phyloP scores from a whole-genome alignment of 2,329 filamentous ascomycete genomes.

The Mycosphaerella arachidis region DNA sequence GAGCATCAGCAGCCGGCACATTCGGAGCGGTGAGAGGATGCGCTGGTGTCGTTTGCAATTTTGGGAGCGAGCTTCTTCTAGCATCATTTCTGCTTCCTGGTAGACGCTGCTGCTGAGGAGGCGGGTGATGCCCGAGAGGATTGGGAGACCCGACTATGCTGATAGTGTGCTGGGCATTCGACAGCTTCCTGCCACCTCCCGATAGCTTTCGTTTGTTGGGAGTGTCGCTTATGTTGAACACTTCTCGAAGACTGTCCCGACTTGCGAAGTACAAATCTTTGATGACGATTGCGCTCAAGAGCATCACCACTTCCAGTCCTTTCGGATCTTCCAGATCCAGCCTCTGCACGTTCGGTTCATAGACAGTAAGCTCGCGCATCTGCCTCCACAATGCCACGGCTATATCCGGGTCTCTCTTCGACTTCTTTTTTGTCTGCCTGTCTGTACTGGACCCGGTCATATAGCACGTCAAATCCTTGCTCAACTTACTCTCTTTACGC shows the following conservation, averaged over 20 bases:
- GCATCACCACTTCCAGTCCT: conserved; percentile 77
- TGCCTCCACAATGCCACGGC: conserved; percentile 82
- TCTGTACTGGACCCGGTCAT: conserved; percentile 72
- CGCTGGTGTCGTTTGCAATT: conserved; percentile 26
- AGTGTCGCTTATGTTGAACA: conserved; percentile 67
- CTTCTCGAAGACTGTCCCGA: conserved; percentile 58
- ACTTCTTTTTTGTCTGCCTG: conserved; percentile 63
- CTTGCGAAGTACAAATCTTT: conserved; percentile 55
- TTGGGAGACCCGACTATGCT: conserved; percentile 18
- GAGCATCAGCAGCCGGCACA: conserved; percentile 44
- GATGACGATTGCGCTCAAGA: conserved; percentile 57
- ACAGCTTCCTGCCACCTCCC: conserved; percentile 23
- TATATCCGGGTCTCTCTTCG: conserved; percentile 83
- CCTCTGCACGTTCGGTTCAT: conserved; percentile 85
- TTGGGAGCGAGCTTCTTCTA: conserved; percentile 26
- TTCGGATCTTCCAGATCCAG: conserved; percentile 93
- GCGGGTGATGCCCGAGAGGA: conserved; percentile 18
- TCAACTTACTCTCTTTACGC: conserved; percentile 81
- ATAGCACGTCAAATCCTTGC: conserved; percentile 84
- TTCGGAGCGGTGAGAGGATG: conserved; percentile 9
- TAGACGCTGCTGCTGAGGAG: neutral
- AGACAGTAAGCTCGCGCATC: conserved; percentile 75
- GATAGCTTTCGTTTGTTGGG: conserved; percentile 29
- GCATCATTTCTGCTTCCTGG: conserved; percentile 13
- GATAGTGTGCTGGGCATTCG: conserved; percentile 21